Percentiles rank a stretch among this genome's conserved stretches.
These are phyloP conservation scores for Novymonas esmeraldas DNA, from an alignment of 208 protist genomes.

Conservation along the genomic window DNA sequence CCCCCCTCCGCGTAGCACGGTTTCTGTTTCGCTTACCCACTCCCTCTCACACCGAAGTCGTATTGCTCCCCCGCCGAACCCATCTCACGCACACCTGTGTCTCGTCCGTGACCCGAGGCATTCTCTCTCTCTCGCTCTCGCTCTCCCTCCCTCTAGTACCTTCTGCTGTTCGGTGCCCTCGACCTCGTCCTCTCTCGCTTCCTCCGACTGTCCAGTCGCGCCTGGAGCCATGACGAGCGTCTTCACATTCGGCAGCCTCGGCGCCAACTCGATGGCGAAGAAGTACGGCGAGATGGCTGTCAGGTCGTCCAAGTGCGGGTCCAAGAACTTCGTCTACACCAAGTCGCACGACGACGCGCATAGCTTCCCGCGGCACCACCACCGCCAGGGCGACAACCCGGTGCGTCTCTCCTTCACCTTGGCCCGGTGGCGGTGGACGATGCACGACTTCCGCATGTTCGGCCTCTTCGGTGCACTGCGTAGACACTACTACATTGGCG, in stretches of 20 bases:
- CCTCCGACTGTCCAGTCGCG: neutral
- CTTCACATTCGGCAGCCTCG: conserved; percentile 75
- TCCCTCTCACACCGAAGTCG: no score
- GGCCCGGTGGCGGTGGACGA: conserved; percentile 79
- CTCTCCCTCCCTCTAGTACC: no score
- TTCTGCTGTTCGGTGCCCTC: no score
- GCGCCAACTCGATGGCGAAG: conserved; percentile 68
- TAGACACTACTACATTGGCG: conserved; percentile 87
- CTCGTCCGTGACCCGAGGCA: no score
- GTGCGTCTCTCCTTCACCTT: conserved; percentile 72
- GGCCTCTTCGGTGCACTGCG: conserved; percentile 75
- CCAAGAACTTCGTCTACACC: conserved; percentile 89
- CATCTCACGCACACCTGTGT: no score
- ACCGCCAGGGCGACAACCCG: conserved; percentile 82
- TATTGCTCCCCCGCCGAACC: no score
- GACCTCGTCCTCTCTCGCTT: no score
- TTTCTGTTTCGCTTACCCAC: no score
- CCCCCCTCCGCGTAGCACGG: no score
- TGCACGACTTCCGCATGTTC: conserved; percentile 93
- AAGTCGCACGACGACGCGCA: conserved; percentile 71
- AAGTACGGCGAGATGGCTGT: conserved; percentile 75
- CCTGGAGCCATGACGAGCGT: conserved; percentile 60
- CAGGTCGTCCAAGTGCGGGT: conserved; percentile 65
- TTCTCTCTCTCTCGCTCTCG: no score
- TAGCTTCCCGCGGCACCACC: conserved; percentile 75